These are phyloP conservation scores for Magnaporthiopsis poae DNA, from an alignment of 2,329 filamentous ascomycete genomes.

Conservation along the genomic window DNA sequence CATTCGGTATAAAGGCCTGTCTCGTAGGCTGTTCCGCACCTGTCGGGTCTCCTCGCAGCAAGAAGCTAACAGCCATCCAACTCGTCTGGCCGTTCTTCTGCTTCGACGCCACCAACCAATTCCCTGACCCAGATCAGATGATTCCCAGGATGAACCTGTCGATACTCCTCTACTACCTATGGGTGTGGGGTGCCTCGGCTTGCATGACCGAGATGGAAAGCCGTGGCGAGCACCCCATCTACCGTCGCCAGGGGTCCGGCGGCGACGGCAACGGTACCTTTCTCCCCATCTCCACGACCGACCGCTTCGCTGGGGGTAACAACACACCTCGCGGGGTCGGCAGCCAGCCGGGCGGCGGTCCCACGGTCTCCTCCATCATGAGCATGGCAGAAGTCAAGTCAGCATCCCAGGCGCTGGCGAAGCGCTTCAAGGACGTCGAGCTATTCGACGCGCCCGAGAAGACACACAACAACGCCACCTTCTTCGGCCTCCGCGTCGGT, in stretches of 20 bases:
- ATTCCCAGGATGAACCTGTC: background rate
- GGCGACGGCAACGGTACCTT: conserved; percentile 4
- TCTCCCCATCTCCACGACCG: conserved; percentile 4
- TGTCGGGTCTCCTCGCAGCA: too few species aligned
- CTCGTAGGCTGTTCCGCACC: background rate
- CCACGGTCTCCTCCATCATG: conserved; percentile 1
- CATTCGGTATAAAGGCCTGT: background rate
- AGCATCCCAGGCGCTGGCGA: conserved; percentile 2
- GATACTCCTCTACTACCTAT: background rate
- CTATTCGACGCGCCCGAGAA: conserved; percentile 7
- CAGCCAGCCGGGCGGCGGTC: conserved; percentile 3
- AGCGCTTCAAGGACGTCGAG: conserved; percentile 4
- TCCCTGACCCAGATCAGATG: background rate
- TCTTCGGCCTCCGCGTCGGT: conserved; percentile 2
- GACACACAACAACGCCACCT: conserved; percentile 5
- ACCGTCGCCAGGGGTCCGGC: background rate
- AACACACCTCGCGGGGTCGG: conserved; percentile 2
- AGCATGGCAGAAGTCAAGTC: conserved; percentile 4
- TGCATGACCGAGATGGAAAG: background rate
- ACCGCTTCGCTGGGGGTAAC: conserved; percentile 4
- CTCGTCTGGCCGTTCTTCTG: too few species aligned
- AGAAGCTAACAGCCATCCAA: background rate
- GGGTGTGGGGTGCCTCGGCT: background rate
- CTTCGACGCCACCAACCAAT: too few species aligned
- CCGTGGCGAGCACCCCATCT: background rate